Evolutionary conservation across 2,329 filamentous ascomycete species (phyloP), one percentile per base, ranked within the genome.

Genomic region (Ophiostoma sp.): DNA sequence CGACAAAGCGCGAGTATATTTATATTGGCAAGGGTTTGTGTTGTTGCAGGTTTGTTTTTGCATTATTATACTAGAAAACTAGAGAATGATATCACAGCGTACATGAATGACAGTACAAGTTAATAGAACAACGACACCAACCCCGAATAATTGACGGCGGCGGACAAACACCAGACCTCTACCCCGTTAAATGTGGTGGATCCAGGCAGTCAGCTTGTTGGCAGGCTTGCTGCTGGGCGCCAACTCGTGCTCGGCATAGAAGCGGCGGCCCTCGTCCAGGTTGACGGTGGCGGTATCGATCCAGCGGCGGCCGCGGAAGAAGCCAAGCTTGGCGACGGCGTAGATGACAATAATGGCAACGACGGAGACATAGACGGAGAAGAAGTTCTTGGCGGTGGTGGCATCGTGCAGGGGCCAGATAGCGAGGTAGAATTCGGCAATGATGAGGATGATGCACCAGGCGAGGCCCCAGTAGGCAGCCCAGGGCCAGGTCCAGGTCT

Each of bases 381-480:
- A 64, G 63, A 64, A 64, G 18, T n/a, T n/a, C 42, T 47, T 27
- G 42, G 63, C 63, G 11, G 41, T 36, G 4, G 63, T 27, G 1
- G 16, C 3, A 14, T 64, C 63, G 12, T 11, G 7, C 11, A 64
- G 63, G 18, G 63, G 63, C 63, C 63, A 64, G 42, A 64, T 18
- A 18, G 63, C 63, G n/a, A 64, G 42, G 63, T 64, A 64, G 42
- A 64, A 64, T 41, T 64, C 63, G 63, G 63, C 63, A 38, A 64
- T 64, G 63, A 64, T 64, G 18, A 64, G 63, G 63, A 64, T 44
- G 41, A 64, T 64, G 63, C 63, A 64, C 63, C 63, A 64, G 42
- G 42, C n/a, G 9, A 70, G 66, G 5, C 69, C 69, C 58, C 67
- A 70, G 62, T 70, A 70, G 40, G 69, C 69, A n/a, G 69, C 67